Base-by-base conservation (phyloP, 2,329 filamentous ascomycete genomes). In the Elsinoe fawcettii region DNA sequence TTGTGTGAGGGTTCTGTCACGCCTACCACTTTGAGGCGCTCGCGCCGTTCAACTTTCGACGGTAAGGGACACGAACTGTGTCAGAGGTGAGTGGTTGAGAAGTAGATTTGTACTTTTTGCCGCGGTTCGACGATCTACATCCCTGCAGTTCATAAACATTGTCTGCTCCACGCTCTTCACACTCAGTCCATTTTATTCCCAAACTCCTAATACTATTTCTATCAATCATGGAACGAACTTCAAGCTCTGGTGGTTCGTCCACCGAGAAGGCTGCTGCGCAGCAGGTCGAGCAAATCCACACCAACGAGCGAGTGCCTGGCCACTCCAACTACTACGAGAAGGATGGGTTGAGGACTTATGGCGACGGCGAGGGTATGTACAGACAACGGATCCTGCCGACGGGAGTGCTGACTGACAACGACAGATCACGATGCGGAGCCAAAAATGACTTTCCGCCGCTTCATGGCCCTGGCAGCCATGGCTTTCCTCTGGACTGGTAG, bases 401-500 rank as follows among this genome's bases (percentile, higher is more conserved):
- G 5, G 3, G 5, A 6, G 4, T 37, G 34, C 34, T 37, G 34
- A 37, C 11, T 37, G 34, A 37, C 9, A 37, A 37, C 5, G 25
- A 1, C 32, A 53, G 43, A 75, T 56, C 75, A 77, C 65, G 74
- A 76, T 53, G 57, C 60, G 14, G 61, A 66, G 58, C 63, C 63
- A 2, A 59, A 58, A 65, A 75, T 81, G 75, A 74, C 72, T n/a
- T 74, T 76, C 60, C 69, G 66, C 27, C 72, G 77, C 2, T 74
- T 80, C 62, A 78, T 81, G 77, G 76, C 75, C 55, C 71, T 83
- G 47, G 63, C 78, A 12, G 79, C 80, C 59, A 82, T 82, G 78
- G 78, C 79, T 4, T 80, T 84, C 57, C 69, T 83, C 20, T 83
- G 80, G 80, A 80, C 79, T 51, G 80, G 80, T 27, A 80, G 76